Evolutionary conservation across 23 red algal genomes (phyloP).

Genomic region (Cyanidiococcus yangmingshanensis): DNA sequence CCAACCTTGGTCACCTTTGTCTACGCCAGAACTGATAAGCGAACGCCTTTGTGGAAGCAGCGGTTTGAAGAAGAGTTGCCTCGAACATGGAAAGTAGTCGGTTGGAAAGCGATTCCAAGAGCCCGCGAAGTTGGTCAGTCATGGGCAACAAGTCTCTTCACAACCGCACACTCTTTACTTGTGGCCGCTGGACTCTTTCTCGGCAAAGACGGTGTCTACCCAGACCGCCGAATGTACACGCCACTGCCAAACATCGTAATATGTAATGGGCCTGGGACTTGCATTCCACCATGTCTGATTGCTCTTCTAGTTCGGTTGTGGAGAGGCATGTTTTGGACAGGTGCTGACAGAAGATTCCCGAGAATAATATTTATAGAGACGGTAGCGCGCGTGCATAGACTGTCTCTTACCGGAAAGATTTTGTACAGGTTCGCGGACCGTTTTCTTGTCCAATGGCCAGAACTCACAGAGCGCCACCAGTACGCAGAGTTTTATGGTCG

Average conservation of each 20-base stretch:
- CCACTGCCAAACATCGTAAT: conserved; percentile 1
- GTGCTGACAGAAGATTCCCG: not conserved
- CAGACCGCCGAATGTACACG: not conserved
- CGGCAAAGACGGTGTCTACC: not conserved
- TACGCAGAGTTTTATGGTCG: conserved; percentile 53
- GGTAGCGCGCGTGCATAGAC: conserved; percentile 49
- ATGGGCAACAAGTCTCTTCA: conserved; percentile 15
- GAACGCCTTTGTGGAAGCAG: not conserved
- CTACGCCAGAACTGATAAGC: not conserved
- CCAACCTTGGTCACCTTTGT: not conserved
- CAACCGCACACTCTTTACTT: conserved; percentile 1
- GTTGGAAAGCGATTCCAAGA: conserved; percentile 27
- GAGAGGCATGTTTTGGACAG: not conserved
- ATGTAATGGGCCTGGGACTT: conserved; percentile 35
- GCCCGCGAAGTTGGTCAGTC: conserved; percentile 57
- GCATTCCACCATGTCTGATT: conserved; percentile 10
- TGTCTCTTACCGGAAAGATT: conserved; percentile 48
- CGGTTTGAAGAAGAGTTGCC: not conserved
- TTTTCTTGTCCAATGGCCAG: conserved; percentile 82
- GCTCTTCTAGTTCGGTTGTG: not conserved
- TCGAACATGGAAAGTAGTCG: not conserved
- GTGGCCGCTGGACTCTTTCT: conserved; percentile 13
- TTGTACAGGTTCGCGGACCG: conserved; percentile 57
- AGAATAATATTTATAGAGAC: conserved; percentile 87
- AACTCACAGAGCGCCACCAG: conserved; percentile 25